phyloP scores from a whole-genome alignment of 768 basidiomycete genomes.

The Boletus subcaerulescens region DNA sequence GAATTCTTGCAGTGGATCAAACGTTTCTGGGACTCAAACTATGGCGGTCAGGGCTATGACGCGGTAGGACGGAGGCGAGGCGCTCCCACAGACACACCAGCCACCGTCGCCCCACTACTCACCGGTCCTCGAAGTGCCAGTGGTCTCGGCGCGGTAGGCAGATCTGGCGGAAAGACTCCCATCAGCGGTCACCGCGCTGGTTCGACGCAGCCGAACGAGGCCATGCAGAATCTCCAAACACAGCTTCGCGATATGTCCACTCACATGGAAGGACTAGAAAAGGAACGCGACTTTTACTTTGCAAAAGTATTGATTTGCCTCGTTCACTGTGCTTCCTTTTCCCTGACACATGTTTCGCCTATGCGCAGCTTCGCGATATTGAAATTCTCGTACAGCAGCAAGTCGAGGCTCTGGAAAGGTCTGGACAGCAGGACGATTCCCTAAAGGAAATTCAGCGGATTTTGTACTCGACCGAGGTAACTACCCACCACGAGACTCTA shows the following conservation, averaged over 20 bases:
- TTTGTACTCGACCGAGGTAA: slow-evolving; percentile 90
- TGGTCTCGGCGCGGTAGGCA: slow-evolving; percentile 36
- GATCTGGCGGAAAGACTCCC: slow-evolving; percentile 72
- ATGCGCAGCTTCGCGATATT: slow-evolving; percentile 83
- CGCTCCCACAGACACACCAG: slow-evolving; percentile 69
- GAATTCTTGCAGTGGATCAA: slow-evolving; percentile 98
- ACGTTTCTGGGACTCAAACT: slow-evolving; percentile 93
- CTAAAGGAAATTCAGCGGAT: slow-evolving; percentile 87
- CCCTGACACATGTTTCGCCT: background rate
- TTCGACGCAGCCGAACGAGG: slow-evolving; percentile 64
- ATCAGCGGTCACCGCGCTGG: slow-evolving; percentile 64
- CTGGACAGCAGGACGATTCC: slow-evolving; percentile 55
- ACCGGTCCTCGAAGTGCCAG: slow-evolving; percentile 38
- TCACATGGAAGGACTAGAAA: slow-evolving; percentile 89
- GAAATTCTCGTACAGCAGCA: slow-evolving; percentile 90
- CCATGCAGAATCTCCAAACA: slow-evolving; percentile 61
- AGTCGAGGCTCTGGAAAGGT: slow-evolving; percentile 55
- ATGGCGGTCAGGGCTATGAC: slow-evolving; percentile 84
- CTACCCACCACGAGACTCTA: slow-evolving; percentile 17
- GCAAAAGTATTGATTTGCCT: slow-evolving; percentile 64
- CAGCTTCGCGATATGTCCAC: slow-evolving; percentile 80
- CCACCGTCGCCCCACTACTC: slow-evolving; percentile 75
- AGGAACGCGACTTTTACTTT: slow-evolving; percentile 98
- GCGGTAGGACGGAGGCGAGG: slow-evolving; percentile 79
- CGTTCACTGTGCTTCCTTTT: slow-evolving; percentile 2